These are phyloP conservation scores for Chloridella minuta DNA, from an alignment of 352 stramenopile genomes.

Conservation along the genomic window DNA sequence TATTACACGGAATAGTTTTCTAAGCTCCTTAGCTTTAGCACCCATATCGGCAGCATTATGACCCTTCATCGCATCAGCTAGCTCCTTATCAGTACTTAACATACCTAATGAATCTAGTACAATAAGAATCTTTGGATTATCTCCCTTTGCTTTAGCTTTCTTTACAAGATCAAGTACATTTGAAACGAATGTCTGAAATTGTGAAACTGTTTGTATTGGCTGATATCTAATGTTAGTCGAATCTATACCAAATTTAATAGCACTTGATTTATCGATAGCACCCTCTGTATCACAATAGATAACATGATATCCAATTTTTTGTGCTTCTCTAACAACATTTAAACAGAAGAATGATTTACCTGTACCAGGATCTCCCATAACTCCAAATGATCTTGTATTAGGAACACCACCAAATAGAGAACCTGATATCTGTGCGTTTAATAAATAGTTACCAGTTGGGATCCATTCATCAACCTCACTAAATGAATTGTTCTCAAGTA, in stretches of 20 bases:
- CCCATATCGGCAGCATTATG: background rate
- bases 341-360: background rate
- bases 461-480: background rate
- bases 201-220: background rate
- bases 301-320: background rate
- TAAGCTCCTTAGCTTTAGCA: background rate
- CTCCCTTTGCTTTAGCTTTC: too few species aligned
- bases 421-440: background rate
- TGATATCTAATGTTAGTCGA: background rate
- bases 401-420: background rate
- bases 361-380: background rate
- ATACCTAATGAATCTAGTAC: background rate
- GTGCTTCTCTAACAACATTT: background rate
- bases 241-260: background rate
- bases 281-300: background rate
- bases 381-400: background rate
- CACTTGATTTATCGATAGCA: background rate
- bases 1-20: background rate
- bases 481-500: background rate
- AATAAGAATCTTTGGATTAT: background rate
- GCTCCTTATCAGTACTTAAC: background rate
- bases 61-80: background rate
- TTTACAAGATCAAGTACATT: background rate
- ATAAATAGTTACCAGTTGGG: background rate
- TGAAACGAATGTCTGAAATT: background rate